Conservation (phyloP, 495 filamentous ascomycete species). For the Tuber melanosporum region DNA sequence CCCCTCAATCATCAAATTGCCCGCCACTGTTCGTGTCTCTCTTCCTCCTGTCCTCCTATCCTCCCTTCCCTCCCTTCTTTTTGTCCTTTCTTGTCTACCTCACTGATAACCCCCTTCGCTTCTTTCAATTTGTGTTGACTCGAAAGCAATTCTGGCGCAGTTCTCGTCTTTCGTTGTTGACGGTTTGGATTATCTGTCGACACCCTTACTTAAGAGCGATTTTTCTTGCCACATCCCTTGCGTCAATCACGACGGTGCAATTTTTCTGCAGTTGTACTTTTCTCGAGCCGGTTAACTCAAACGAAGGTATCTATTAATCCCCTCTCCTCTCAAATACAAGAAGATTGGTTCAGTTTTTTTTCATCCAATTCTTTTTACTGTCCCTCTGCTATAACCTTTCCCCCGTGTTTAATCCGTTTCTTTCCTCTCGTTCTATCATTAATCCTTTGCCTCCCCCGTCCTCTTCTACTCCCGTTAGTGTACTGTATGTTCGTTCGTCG, state of each 20-base stretch:
- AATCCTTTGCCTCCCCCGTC: background rate
- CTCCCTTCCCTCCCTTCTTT: conserved; percentile 19
- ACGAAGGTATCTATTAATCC: conserved; percentile 26
- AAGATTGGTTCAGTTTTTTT: background rate
- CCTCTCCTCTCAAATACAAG: background rate
- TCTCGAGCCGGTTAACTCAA: conserved; percentile 29
- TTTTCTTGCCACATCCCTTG: conserved; percentile 37
- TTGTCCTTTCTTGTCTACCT: conserved; percentile 7
- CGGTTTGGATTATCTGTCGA: conserved; percentile 42
- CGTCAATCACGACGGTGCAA: conserved; percentile 30
- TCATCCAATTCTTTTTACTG: background rate
- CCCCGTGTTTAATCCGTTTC: background rate
- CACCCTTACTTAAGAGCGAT: conserved; percentile 41
- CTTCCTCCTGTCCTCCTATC: conserved; percentile 19
- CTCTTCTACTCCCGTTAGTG: background rate
- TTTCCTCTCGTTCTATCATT: background rate
- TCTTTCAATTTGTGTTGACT: conserved; percentile 28
- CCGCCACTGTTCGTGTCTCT: conserved; percentile 23
- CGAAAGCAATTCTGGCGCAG: conserved; percentile 26
- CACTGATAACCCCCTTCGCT: conserved; percentile 28
- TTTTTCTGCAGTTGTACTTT: conserved; percentile 33
- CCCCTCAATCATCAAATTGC: conserved; percentile 16
- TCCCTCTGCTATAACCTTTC: background rate
- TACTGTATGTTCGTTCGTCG: background rate
- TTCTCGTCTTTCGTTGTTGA: conserved; percentile 29